Conservation (phyloP, 2,329 filamentous ascomycete species). For the Botrytis fragariae region DNA sequence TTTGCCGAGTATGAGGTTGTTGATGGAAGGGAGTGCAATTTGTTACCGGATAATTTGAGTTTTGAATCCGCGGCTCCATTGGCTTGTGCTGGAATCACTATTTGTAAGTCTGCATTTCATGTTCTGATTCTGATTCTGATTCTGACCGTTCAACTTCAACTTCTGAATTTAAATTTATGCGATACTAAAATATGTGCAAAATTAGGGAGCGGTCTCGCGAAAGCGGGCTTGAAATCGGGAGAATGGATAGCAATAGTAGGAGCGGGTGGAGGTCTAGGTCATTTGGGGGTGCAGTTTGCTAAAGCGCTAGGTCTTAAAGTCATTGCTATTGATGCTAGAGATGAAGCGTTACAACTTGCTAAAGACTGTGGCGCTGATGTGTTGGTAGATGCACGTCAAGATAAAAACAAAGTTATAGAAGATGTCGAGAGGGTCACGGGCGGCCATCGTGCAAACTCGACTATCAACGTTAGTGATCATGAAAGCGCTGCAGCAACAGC, state of each 20-base stretch:
- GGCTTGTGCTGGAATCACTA: slow-evolving; percentile 50
- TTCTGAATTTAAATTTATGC: background rate
- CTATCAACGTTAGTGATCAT: slow-evolving; percentile 55
- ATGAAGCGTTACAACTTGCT: slow-evolving; percentile 51
- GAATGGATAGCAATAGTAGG: slow-evolving; percentile 48
- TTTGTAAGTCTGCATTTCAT: slow-evolving; percentile 32
- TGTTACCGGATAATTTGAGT: slow-evolving; percentile 48
- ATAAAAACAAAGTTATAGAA: slow-evolving; percentile 48
- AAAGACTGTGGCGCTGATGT: slow-evolving; percentile 49
- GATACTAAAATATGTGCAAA: background rate
- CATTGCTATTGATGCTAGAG: slow-evolving; percentile 46
- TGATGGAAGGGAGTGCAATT: slow-evolving; percentile 47
- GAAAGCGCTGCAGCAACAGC: slow-evolving; percentile 48
- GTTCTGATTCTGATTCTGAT: too few species aligned
- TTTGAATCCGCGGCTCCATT: slow-evolving; percentile 54
- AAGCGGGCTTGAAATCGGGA: slow-evolving; percentile 35
- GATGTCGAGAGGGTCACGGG: slow-evolving; percentile 49
- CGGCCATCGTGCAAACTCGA: slow-evolving; percentile 50
- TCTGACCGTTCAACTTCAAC: too few species aligned
- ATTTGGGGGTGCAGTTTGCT: slow-evolving; percentile 51
- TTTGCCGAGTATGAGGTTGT: slow-evolving; percentile 56
- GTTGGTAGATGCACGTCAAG: slow-evolving; percentile 51
- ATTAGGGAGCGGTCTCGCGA: slow-evolving; percentile 39
- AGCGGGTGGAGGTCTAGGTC: slow-evolving; percentile 52
- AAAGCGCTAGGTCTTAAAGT: slow-evolving; percentile 50